Base-by-base conservation (phyloP, 2,329 filamentous ascomycete species). In the Fusarium guadeloupense region DNA sequence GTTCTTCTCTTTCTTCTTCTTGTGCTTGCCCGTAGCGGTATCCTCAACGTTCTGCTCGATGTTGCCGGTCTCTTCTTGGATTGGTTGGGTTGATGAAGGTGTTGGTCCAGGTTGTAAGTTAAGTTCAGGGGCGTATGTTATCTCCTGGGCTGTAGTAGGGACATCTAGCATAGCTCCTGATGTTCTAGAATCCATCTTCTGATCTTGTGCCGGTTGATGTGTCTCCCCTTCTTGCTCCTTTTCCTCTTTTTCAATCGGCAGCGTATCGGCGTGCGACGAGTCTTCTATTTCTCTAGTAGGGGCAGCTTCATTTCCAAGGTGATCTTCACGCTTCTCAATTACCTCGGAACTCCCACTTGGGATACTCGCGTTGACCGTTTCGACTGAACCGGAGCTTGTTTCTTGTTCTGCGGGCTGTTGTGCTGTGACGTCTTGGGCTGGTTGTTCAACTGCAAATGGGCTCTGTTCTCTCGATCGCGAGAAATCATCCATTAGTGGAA, bases 1-100 rank as follows among this genome's bases (percentile, higher is more conserved):
- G 23, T 61, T 62, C 39, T 68, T 59, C 30, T 59, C 58, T 38
- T 59, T 61, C 41, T 68, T 57, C 39, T 63, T 48, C 33, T 62
- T 42, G 40, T 69, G 62, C 26, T 53, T 59, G 6, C 45, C 46
- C 47, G 49, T 6, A 21, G 12, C 25, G 10, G 7, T 17, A n/a
- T 39, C 47, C 26, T 40, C 23, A 12, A 17, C n/a, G 10, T 16
- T 30, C 25, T 33, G 42, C 13, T 34, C 39, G 12, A 50, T 23
- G 9, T 38, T 16, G 12, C 30, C 9, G 9, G 33, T 9, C 17
- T 7, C 35, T 26, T 30, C 43, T 14, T 59, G 25, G 19, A 3
- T 20, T 39, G 20, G 10, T n/a, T 39, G 19, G 6, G 13, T 5
- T 19, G 35, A 26, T 19, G 14, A 17, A 13, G 26, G 23, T 17